These are phyloP conservation scores for Eutrema yunnanense DNA, from an alignment of 345 rosid genomes.

Conservation along the genomic window DNA sequence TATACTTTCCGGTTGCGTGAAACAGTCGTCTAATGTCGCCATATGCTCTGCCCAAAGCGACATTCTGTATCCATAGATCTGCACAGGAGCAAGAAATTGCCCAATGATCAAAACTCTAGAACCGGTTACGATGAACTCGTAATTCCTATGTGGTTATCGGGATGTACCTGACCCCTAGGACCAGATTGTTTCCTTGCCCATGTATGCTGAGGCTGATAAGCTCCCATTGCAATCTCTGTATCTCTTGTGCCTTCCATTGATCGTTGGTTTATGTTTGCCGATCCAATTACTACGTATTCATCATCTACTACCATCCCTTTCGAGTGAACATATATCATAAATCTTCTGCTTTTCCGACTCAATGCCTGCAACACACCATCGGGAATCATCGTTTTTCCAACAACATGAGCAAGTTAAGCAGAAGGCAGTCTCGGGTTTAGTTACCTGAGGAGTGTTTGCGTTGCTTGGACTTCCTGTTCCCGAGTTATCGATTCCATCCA, in stretches of 20 bases:
- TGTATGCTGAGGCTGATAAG: conserved; percentile 74
- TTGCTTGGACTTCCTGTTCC: conserved; percentile 28
- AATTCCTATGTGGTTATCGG: background rate
- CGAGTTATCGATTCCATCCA: conserved; percentile 27
- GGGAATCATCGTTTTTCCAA: background rate
- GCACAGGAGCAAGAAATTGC: background rate
- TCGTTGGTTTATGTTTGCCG: conserved; percentile 91
- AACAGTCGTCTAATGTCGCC: conserved; percentile 58
- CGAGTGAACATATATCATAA: conserved; percentile 85
- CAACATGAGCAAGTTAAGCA: background rate
- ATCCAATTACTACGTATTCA: conserved; percentile 72
- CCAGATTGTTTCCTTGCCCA: conserved; percentile 40
- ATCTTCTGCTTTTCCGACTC: conserved; percentile 53
- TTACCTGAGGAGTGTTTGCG: conserved; percentile 60
- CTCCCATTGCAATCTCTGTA: conserved; percentile 95
- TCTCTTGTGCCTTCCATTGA: conserved; percentile 91
- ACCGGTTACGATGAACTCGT: background rate
- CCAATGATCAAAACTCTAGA: background rate
- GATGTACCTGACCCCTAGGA: conserved; percentile 62
- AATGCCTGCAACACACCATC: conserved; percentile 35
- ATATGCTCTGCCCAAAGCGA: conserved; percentile 89
- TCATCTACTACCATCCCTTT: conserved; percentile 96
- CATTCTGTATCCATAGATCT: conserved; percentile 85
- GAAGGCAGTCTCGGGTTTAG: background rate
- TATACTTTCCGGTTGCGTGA: conserved; percentile 60